Evolutionary conservation across 1,139 yeast species (phyloP).

Genomic region (Magnusiomyces clavatus): DNA sequence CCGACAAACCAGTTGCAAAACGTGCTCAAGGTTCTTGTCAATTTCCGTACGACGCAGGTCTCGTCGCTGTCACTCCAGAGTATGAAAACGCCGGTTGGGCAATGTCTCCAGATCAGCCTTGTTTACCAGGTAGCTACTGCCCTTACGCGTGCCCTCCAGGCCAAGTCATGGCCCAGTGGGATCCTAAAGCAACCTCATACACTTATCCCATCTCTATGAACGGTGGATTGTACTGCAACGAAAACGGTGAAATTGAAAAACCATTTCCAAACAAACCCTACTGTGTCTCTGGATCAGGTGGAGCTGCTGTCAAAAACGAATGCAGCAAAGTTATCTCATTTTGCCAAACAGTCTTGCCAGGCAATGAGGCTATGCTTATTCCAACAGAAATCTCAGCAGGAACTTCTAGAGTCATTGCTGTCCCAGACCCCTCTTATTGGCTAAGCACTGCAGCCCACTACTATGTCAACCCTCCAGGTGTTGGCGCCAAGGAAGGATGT

Average conservation of each 20-base stretch:
- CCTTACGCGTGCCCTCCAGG: conserved; percentile 90
- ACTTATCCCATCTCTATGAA: conserved; percentile 74
- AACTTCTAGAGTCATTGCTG: conserved; percentile 51
- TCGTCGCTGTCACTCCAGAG: conserved; percentile 56
- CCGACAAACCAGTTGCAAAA: background rate
- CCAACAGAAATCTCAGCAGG: conserved; percentile 60
- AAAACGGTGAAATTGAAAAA: conserved; percentile 57
- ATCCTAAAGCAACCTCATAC: conserved; percentile 68
- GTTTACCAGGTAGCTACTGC: conserved; percentile 70
- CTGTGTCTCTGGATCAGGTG: conserved; percentile 68
- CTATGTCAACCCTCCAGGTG: conserved; percentile 83
- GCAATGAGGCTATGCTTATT: conserved; percentile 88
- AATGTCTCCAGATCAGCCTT: conserved; percentile 65
- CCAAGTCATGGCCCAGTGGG: conserved; percentile 63
- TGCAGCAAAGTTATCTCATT: conserved; percentile 52
- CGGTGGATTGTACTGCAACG: conserved; percentile 75
- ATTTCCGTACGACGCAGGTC: conserved; percentile 58
- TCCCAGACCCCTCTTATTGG: conserved; percentile 65
- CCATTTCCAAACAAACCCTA: conserved; percentile 52
- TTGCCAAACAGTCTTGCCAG: conserved; percentile 90
- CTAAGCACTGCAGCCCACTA: conserved; percentile 73
- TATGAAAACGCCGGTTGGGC: conserved; percentile 81
- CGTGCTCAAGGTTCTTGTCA: conserved; percentile 41
- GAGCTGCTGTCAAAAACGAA: conserved; percentile 53
- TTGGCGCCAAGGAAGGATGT: conserved; percentile 67